Base-by-base conservation (phyloP, 2,329 filamentous ascomycete species). In the Fusarium nanum region DNA sequence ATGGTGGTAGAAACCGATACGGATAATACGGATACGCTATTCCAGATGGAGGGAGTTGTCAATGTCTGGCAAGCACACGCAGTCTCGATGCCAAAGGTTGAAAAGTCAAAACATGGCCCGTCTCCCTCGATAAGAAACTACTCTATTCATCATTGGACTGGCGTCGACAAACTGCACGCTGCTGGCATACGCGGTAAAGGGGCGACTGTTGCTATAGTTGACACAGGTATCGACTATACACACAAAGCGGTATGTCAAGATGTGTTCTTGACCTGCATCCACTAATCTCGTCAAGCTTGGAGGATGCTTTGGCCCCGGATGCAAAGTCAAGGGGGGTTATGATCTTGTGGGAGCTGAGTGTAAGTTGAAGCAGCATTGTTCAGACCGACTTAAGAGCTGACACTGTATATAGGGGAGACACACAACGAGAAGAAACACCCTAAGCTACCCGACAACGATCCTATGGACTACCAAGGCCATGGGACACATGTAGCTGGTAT, bases 401-500 rank as follows among this genome's bases (percentile, higher is more conserved):
- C 42, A 28, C 16, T 37, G n/a, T 32, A 16, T 20, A 5, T 30
- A 79, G 78, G 78, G 78, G 72, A 78, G 25, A 67, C 74, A 7
- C 72, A 76, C 12, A 64, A 78, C 27, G 76, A 78, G 61, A 71
- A 65, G n/a, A 60, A 60, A 42, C 71, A 70, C 25, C 77, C 78
- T 2, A 79, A 78, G 53, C 62, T 56, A 7, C 80, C 80, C 3
- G 80, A 82, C 42, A 68, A 72, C 20, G 78, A 81, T 32, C 79
- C 79, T 0, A 76, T 78, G 73, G 79, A 81, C 54, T 72, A 73
- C 14, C 71, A 76, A 42, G 78, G 78, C 1, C 80, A 82, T 40
- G 80, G 80, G 2, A 82, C 80, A 7, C 80, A 82, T 56, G 83
- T 84, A 37, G 81, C 84, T 20, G 85, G 85, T 22, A 84, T 84